Conservation (phyloP, 805 yeast species). For the Wickerhamiella alocasiicola region DNA sequence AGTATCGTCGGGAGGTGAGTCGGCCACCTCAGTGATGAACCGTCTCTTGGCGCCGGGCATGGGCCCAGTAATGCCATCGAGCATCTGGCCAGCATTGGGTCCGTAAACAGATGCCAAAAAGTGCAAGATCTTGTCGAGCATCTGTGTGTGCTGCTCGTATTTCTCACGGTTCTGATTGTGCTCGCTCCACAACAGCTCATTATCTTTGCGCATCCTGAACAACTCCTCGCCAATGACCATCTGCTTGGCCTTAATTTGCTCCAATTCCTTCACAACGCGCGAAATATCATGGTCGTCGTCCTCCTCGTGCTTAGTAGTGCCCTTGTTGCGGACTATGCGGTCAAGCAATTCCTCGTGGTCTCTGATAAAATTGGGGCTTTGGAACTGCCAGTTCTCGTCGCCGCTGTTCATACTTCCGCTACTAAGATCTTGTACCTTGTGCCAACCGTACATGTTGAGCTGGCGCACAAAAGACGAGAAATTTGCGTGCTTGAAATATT, state of each 20-base stretch:
- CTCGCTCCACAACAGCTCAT: constrained; percentile 85
- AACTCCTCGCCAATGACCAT: constrained; percentile 72
- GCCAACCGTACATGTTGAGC: constrained; percentile 98
- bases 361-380: constrained; percentile 62
- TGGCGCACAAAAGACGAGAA: constrained; percentile 95
- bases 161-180: constrained; percentile 72
- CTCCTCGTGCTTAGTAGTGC: constrained; percentile 31
- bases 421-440: constrained; percentile 85
- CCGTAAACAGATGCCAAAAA: constrained; percentile 79
- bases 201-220: constrained; percentile 70
- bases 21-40: constrained; percentile 20
- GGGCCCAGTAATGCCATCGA: constrained; percentile 18
- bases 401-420: constrained; percentile 41
- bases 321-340: constrained; percentile 65
- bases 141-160: constrained; percentile 73
- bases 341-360: constrained; percentile 78
- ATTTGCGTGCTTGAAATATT: constrained; percentile 88
- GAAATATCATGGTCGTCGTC: constrained; percentile 35
- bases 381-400: constrained; percentile 85
- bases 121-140: constrained; percentile 74
- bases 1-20: constrained; percentile 10
- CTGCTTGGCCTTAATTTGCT: constrained; percentile 66
- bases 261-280: constrained; percentile 56
- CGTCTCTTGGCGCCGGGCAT: constrained; percentile 17
- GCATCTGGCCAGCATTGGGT: constrained; percentile 39